Percentiles rank a stretch among this genome's conserved stretches.
Conservation (phyloP, 164 flowering plant species). For the Aristolochia californica region DNA sequence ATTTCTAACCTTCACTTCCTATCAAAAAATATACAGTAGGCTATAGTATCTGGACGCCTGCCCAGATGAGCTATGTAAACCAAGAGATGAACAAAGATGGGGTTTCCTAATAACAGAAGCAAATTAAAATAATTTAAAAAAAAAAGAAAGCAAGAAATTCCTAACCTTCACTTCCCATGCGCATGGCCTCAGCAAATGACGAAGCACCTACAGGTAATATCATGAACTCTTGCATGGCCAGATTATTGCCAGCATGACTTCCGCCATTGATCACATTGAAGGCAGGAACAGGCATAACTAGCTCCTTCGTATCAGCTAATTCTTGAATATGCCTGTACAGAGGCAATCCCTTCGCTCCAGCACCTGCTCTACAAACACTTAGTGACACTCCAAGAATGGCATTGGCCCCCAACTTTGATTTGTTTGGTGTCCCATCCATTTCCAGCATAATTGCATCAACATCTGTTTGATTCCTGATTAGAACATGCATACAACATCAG, state of each 20-base stretch:
- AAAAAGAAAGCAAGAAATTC: too few relatives aligned
- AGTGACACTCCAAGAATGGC: conserved; percentile 89
- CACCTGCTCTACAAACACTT: conserved; percentile 93
- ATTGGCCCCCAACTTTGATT: conserved; percentile 88
- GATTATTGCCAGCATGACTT: conserved; percentile 93
- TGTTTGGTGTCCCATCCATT: conserved; percentile 89
- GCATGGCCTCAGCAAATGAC: conserved; percentile 86
- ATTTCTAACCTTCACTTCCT: too few relatives aligned
- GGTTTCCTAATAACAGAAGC: too few relatives aligned
- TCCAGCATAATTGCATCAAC: conserved; percentile 87
- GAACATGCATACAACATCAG: background rate
- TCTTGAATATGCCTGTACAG: conserved; percentile 89
- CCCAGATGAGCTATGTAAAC: too few relatives aligned
- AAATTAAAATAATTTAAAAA: too few relatives aligned
- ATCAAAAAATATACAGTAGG: too few relatives aligned
- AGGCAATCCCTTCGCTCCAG: conserved; percentile 87
- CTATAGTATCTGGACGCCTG: too few relatives aligned
- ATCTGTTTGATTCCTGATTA: conserved; percentile 62
- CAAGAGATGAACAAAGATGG: too few relatives aligned
- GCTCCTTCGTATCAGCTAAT: conserved; percentile 77
- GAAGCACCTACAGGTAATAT: conserved; percentile 87
- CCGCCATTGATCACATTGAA: conserved; percentile 98
- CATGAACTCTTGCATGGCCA: conserved; percentile 99
- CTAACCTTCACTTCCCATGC: conserved; percentile 97
- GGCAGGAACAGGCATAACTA: conserved; percentile 98